Evolutionary conservation across 305 asterid species (phyloP), one percentile per base, ranked within the genome.

Genomic region (Fraxinus platypoda): DNA sequence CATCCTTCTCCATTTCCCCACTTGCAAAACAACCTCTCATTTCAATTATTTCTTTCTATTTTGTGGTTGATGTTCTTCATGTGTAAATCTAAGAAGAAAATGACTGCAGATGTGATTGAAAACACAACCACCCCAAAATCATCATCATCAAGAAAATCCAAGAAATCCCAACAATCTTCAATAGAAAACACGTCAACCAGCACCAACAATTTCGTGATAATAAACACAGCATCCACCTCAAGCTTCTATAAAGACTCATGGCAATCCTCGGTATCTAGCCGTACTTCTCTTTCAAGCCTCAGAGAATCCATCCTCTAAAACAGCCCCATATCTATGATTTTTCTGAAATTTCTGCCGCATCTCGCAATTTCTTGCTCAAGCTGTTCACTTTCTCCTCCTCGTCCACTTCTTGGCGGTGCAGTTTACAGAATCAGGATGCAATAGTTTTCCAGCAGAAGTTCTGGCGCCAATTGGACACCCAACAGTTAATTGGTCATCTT

Each of bases 391-490:
- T 87, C 8, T 86, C 93, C 6, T 89, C 94, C 52, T 86, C 93
- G 77, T 87, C 94, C 72, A 86, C 94, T 28, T 81, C 93, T 6
- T 92, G 94, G 94, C 90, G 92, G 21, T 89, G 93, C 87, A 78
- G 59, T 57, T 8, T 92, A 1, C 92, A 90, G 82, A 83, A 80
- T 54, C 88, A 91, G 12, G 52, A 62, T 11, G 88, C 84, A 3
- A 12, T 91, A n/a, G 80, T 91, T 74, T 82, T 92, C 74, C 99
- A 91, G 83, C 90, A 98, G 34, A 89, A 87, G 80, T 88, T 94
- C 84, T 91, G 97, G 72, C 93, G 97, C 78, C 86, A 83, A 35
- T 90, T 93, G 72, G 89, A 92, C 78, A 85, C 85, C 12, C 19
- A 88, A 5, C 91, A 93, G 91, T 82, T 95, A 31, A 74, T 90